Conservation (phyloP, 2,329 filamentous ascomycete genomes). For the Phoma sp. region DNA sequence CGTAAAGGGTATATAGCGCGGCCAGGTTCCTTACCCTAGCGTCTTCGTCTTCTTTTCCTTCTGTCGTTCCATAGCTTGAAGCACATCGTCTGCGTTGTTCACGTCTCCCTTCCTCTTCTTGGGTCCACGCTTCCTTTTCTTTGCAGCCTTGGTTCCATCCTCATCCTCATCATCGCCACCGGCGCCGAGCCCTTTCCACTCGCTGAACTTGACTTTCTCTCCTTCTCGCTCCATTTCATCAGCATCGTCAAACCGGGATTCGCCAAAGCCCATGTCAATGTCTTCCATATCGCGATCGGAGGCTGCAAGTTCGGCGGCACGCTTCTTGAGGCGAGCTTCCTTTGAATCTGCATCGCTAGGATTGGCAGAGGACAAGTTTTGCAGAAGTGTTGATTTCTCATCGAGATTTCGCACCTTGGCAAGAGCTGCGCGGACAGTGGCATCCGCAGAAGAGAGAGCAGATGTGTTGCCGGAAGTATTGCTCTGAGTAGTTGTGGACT, state of each 20-base stretch:
- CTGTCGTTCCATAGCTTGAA: slow-evolving; percentile 76
- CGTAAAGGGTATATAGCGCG: slow-evolving; percentile 10
- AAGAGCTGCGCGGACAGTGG: slow-evolving; percentile 81
- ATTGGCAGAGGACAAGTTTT: slow-evolving; percentile 36
- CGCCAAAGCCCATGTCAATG: slow-evolving; percentile 93
- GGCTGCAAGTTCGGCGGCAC: slow-evolving; percentile 71
- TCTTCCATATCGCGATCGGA: slow-evolving; percentile 84
- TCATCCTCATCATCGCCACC: slow-evolving; percentile 57
- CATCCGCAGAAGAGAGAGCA: slow-evolving; percentile 64
- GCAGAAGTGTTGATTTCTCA: slow-evolving; percentile 55
- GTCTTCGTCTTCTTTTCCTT: slow-evolving; percentile 52
- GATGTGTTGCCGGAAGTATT: slow-evolving; percentile 43
- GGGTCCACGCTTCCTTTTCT: slow-evolving; percentile 71
- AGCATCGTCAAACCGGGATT: slow-evolving; percentile 84
- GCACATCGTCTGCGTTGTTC: slow-evolving; percentile 80
- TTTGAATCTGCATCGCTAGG: slow-evolving; percentile 56
- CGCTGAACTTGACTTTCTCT: slow-evolving; percentile 70
- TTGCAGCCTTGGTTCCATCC: slow-evolving; percentile 56
- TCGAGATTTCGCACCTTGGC: slow-evolving; percentile 73
- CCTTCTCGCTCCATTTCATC: slow-evolving; percentile 74
- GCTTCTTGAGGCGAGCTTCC: slow-evolving; percentile 70
- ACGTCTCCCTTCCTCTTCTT: slow-evolving; percentile 81
- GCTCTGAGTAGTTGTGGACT: slow-evolving; percentile 13
- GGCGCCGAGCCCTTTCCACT: slow-evolving; percentile 65
- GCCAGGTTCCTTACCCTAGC: slow-evolving; percentile 8